phyloP scores from a whole-genome alignment of 768 basidiomycete genomes.

The Pleurotus salmoneostramineus region DNA sequence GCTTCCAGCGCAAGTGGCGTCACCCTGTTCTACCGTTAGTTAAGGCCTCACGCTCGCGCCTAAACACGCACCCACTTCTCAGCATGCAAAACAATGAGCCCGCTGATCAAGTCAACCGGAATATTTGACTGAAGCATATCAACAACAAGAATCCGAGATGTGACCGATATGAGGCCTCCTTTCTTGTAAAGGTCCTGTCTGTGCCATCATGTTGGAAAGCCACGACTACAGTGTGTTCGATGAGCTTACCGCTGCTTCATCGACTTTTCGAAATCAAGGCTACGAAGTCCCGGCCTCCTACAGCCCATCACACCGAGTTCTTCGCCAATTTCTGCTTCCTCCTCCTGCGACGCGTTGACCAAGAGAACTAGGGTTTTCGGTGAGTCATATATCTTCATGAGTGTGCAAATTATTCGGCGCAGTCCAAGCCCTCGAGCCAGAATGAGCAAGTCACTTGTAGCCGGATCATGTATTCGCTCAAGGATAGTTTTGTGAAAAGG shows the following conservation, averaged over 20 bases:
- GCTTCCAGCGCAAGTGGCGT: constrained; percentile 83
- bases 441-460: constrained; percentile 68
- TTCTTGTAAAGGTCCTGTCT: constrained; percentile 84
- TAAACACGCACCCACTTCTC: constrained; percentile 57
- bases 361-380: constrained; percentile 81
- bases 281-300: constrained; percentile 76
- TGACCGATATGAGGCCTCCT: constrained; percentile 89
- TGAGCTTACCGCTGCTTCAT: constrained; percentile 69
- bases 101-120: constrained; percentile 82
- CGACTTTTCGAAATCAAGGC: constrained; percentile 79
- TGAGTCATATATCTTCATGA: constrained; percentile 91
- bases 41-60: background rate
- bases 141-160: constrained; percentile 90
- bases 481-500: constrained; percentile 68
- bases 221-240: too few relatives aligned
- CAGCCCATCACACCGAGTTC: constrained; percentile 93
- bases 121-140: constrained; percentile 90
- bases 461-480: constrained; percentile 69
- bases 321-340: constrained; percentile 89
- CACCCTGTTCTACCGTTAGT: constrained; percentile 47
- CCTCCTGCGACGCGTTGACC: constrained; percentile 80
- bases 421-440: constrained; percentile 91
- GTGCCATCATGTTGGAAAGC: background rate
- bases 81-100: constrained; percentile 86
- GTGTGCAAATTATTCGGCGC: constrained; percentile 74